Conservation (phyloP, 768 basidiomycete genomes). For the Cyclocybe cylindracea region DNA sequence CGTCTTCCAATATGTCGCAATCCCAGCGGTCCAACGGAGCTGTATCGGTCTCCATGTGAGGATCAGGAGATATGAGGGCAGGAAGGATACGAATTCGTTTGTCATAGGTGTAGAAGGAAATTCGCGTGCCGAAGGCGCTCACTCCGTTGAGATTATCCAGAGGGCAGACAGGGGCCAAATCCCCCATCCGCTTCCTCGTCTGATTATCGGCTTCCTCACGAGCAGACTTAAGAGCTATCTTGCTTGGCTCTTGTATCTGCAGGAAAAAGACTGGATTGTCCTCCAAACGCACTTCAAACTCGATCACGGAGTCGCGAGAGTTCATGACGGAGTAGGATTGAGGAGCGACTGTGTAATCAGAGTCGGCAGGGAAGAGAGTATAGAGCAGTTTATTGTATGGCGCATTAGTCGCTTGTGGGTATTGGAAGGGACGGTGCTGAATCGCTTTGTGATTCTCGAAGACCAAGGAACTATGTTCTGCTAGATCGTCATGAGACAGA, state of each 20-base stretch:
- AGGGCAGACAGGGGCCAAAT: conserved; percentile 13
- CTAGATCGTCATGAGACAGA: too few relatives aligned
- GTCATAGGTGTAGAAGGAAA: conserved; percentile 22
- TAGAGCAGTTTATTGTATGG: conserved; percentile 18
- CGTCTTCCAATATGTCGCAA: conserved; percentile 16
- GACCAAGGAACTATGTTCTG: too few relatives aligned
- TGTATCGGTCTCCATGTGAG: conserved; percentile 15
- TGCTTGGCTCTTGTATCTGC: conserved; percentile 15
- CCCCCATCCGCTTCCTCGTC: conserved; percentile 17
- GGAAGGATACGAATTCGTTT: conserved; percentile 8
- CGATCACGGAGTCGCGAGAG: conserved; percentile 5
- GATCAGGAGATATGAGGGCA: conserved; percentile 12
- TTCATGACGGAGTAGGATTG: conserved; percentile 1
- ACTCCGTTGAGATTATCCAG: conserved; percentile 20
- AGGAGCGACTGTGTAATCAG: conserved; percentile 11
- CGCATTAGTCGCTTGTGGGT: conserved; percentile 2
- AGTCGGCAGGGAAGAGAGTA: conserved; percentile 14
- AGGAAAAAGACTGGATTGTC: conserved; percentile 28
- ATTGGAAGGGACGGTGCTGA: conserved; percentile 10
- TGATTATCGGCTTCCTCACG: conserved; percentile 22
- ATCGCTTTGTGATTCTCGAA: not conserved
- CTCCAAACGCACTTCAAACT: conserved; percentile 13
- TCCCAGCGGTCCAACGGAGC: conserved; percentile 32
- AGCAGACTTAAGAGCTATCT: conserved; percentile 13
- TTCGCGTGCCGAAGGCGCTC: conserved; percentile 25